A percentile compares a stretch with the other conserved stretches of the same genome.
Evolutionary conservation across 495 filamentous ascomycete species (phyloP).

Genomic region (Aspergillus taichungensis): DNA sequence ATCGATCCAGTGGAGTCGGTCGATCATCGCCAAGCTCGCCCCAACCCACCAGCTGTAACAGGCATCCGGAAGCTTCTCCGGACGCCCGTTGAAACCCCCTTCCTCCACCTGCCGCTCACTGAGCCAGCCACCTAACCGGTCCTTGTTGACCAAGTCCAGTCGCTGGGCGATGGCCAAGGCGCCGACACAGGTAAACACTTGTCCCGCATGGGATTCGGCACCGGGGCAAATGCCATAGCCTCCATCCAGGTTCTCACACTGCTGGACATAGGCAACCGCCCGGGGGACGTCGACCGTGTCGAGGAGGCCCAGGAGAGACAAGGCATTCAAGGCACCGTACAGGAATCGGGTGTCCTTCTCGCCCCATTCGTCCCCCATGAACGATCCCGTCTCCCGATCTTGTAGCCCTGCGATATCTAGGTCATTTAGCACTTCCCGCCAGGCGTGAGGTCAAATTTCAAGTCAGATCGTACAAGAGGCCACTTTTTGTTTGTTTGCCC

Average conservation of each 20-base stretch:
- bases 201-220: constrained; percentile 85
- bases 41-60: constrained; percentile 99
- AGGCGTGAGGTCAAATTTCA: neutral
- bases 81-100: constrained; percentile 87
- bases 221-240: constrained; percentile 84
- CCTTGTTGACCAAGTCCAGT: constrained; percentile 74
- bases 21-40: constrained; percentile 83
- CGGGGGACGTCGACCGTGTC: constrained; percentile 65
- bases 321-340: constrained; percentile 75
- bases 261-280: constrained; percentile 66
- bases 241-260: constrained; percentile 87
- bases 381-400: constrained; percentile 69
- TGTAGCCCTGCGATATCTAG: constrained; percentile 77
- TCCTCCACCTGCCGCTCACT: constrained; percentile 82
- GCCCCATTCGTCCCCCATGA: constrained; percentile 92
- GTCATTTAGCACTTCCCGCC: constrained; percentile 3
- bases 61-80: constrained; percentile 92
- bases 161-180: constrained; percentile 74
- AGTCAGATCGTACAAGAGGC: constrained; percentile 52
- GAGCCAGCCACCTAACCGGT: constrained; percentile 79
- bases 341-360: constrained; percentile 93
- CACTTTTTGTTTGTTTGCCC: constrained; percentile 59
- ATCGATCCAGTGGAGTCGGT: constrained; percentile 85
- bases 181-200: constrained; percentile 91
- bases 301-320: constrained; percentile 70